Base-by-base conservation (phyloP, 1,284 basidiomycete genomes). In the Tilletia setariae region DNA sequence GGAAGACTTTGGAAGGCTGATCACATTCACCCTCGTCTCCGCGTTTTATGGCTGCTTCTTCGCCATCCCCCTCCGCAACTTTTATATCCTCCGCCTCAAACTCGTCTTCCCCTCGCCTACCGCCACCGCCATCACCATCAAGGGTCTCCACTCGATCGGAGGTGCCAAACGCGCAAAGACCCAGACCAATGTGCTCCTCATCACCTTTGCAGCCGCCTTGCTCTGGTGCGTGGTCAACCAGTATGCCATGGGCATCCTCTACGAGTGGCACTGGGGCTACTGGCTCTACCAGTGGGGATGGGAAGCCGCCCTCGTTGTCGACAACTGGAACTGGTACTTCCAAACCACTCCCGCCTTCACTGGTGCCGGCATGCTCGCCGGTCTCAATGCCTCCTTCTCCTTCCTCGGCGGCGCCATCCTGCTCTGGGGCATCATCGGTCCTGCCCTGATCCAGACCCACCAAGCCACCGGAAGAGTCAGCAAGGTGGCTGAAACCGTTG, bases 11-110 rank as follows among this genome's bases (percentile, higher is more conserved):
- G 76, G 70, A 15, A 72, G 77, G 35, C 65, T 79, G 7, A 86
- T 90, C 72, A 86, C 87, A 11, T 84, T 89, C 67, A 87, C 87
- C 8, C 80, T 85, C 43, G 86, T 85, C 72, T 85, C 87, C 66
- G 87, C 87, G 25, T 90, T 88, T 84, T 89, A 88, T 74, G 88
- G 88, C 56, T 85, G 88, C 70, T 88, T 89, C 83, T 89, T 90
- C 81, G 88, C 88, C 71, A 87, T 89, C 68, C 88, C 88, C 0
- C 83, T 89, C 35, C 85, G 88, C 70, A 87, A 86, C 75, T 89
- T 79, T 81, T 90, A 88, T 82, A 89, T 90, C 74, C 84, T 90
- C 66, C 86, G 87, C 79, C 87, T 89, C 79, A 89, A 89, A 78
- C 83, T 89, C 35, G 87, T 87, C 43, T 90, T 90, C 85, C 89